phyloP scores from a whole-genome alignment of 345 rosid genomes.

The Salix koriyanagi region DNA sequence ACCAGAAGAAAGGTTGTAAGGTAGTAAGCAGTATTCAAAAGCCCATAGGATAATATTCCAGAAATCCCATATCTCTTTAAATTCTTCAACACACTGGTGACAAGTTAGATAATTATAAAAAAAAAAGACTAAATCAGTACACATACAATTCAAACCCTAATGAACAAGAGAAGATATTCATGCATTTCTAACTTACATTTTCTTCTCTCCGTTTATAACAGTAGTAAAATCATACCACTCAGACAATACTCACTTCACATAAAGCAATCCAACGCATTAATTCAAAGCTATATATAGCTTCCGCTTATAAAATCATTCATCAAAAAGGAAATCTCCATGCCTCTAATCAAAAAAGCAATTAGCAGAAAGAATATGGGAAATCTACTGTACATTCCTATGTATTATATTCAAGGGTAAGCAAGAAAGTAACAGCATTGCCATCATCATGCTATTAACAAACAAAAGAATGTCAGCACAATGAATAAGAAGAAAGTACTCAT shows the following conservation, averaged over 20 bases:
- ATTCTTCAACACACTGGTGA: constrained; percentile 58
- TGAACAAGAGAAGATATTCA: neutral
- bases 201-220: neutral
- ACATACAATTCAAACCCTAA: neutral
- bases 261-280: too few species aligned
- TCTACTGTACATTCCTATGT: neutral
- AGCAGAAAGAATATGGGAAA: too few species aligned
- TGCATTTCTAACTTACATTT: too few species aligned
- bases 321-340: too few species aligned
- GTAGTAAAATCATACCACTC: neutral
- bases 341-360: too few species aligned
- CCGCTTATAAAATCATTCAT: too few species aligned
- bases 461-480: constrained; percentile 3
- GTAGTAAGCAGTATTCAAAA: constrained; percentile 77
- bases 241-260: neutral
- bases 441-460: neutral
- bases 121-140: neutral
- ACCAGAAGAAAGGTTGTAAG: constrained; percentile 67
- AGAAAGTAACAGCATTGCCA: neutral
- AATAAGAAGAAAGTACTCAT: constrained; percentile 38
- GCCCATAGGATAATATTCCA: constrained; percentile 77
- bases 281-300: too few species aligned
- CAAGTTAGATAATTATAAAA: constrained; percentile 2
- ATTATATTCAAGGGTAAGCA: neutral
- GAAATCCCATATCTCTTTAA: constrained; percentile 79